Base-by-base conservation (phyloP, 768 basidiomycete genomes). In the Lactarius quietus region DNA sequence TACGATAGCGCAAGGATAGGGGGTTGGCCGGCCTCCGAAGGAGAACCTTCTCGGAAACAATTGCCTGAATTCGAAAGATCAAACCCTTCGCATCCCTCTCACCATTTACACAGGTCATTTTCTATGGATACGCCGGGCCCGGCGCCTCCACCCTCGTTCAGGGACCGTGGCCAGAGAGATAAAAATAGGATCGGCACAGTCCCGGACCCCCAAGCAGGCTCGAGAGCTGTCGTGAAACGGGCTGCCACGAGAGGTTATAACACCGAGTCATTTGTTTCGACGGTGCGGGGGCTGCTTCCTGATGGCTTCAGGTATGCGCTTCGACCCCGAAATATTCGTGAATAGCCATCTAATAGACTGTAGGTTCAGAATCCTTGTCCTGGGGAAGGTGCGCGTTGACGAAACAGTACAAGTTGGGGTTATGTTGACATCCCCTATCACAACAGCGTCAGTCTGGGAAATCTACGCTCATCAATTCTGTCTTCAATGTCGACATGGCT, bases 321-420 rank as follows among this genome's bases (percentile, higher is more conserved):
- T 29, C 28, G 20, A 39, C 17, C 17, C 26, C 33, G 17, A 18
- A 54, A 10, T 20, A 14, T 26, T 48, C 12, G 2, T 14, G 45
- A 35, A 52, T 39, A 38, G 61, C 29, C 56, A 18, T n/a, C 20
- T 33, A 6, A 15, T 29, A 3, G 8, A 41, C 43, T 17, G 38
- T 38, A 65, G 64, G 26, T 61, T 65, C 55, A 51, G 55, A 33
- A 52, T 65, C 61, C 60, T 65, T 55, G 59, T 61, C 20, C 36
- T 57, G 12, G 64, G 64, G 23, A 45, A 61, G 59, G 64, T 65
- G 35, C 38, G 64, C 41, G 17, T 12, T 39, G 1, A 26, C 2
- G 12, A 14, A 33, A 23, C 17, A 6, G 36, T 3, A 23, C 14
- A 6, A 6, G 9, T 6, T 6, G 14, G 15, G n/a, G 12, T 20